Base-by-base conservation (phyloP, 2,329 filamentous ascomycete genomes). In the Hypoxylon sp. region DNA sequence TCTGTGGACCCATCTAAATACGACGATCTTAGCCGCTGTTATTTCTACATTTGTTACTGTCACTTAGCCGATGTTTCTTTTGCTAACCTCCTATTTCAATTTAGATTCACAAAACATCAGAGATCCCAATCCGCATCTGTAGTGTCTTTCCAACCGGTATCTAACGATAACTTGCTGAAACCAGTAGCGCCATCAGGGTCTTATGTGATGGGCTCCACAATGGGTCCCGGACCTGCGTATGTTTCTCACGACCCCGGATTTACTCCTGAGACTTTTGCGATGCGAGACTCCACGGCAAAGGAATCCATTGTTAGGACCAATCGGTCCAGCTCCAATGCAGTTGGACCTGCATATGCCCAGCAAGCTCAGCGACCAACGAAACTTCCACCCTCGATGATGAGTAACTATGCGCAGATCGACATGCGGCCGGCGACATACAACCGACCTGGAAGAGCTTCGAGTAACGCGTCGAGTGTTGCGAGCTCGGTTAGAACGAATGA, bases 391-490 rank as follows among this genome's bases (percentile, higher is more conserved):
- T 67, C 73, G 1, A 74, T 75, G 72, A 71, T 68, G 52, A 68
- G 72, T 13, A 75, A 76, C 53, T 77, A 77, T 62, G 75, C 76
- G 24, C 77, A 77, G 58, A 77, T 79, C 65, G 76, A 77, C 39
- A 60, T 70, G 37, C 73, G 75, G 44, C 67, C 76, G n/a, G 56
- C 61, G 0, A 68, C 70, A 47, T 75, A 75, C 61, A 70, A 76
- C 50, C 72, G 76, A 48, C 57, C 59, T 4, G 59, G 68, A 54
- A 72, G 76, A 61, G 58, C 74, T n/a, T 68, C 72, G 1, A 75
- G 62, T 47, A 74, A 67, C 67, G 72, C 71, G 57, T 71, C 77
- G n/a, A 75, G 71, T 44, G 60, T 65, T 42, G 60, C 66, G 9
- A 78, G 76, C 65, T 76, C 75, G 0, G 65, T 71, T 29, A 66